Base-by-base conservation (phyloP, 2,329 filamentous ascomycete genomes). In the Biscogniauxia mediterranea region DNA sequence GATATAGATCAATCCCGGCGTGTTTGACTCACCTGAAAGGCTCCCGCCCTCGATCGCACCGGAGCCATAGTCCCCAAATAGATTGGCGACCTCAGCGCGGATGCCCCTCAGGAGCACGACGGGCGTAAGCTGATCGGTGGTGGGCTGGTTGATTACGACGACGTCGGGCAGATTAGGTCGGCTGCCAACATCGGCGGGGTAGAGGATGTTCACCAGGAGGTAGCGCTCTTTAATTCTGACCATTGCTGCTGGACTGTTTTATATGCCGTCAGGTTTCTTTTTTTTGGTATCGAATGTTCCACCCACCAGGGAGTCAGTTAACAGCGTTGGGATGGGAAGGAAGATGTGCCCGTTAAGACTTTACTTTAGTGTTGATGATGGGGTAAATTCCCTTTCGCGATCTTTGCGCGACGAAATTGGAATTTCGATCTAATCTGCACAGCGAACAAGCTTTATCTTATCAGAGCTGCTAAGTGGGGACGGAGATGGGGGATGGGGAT, bases 221-320 rank as follows among this genome's bases (percentile, higher is more conserved):
- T 99, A 99, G 70, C 95, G 89, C 77, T 97, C 90, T 78, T 99
- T 99, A 68, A 98, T 86, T 73, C 95, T 92, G 62, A 99, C 95
- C 95, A 99, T 97, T 55, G 52, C 78, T 68, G 50, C 15, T 15
- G 7, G 8, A 6, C 23, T 23, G 23, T 23, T 23, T 23, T 23
- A 5, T 23, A 23, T 23, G 5, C 23, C 23, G 23, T 23, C 23
- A 23, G 23, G 23, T 23, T 23, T 5, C 23, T 32, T 32, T 5
- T 32, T 32, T 8, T 32, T 28, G 26, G 4, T 28, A 28, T 8
- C 7, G 7, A 32, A 9, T 32, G 11, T 32, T 13, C 11, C 1
- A 2, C 15, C 11, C 1, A 2, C 15, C 11, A 6, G 38, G 15
- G 38, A 6, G 2, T 46, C 15, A 4, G 6, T 46, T 46, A 4